A percentile compares a stretch with the other conserved stretches of the same genome.
phyloP scores from a whole-genome alignment of 495 filamentous ascomycete species.

The Clavariopsis aquatica region DNA sequence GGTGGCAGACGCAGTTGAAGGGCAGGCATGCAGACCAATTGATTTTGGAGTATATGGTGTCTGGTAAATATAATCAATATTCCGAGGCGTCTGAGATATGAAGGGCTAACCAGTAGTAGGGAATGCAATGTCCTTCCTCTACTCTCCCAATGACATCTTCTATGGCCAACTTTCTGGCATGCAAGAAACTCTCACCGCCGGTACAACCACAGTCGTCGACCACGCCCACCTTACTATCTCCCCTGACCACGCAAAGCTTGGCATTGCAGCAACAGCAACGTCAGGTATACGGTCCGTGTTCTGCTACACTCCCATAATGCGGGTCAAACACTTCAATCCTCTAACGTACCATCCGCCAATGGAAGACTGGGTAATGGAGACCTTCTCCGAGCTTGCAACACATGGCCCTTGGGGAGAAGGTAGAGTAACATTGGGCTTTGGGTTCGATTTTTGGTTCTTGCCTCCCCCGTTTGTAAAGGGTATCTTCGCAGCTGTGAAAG shows the following conservation, averaged over 20 bases:
- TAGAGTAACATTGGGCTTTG: conserved; percentile 41
- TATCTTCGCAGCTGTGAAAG: conserved; percentile 16
- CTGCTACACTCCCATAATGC: conserved; percentile 48
- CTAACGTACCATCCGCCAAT: conserved; percentile 43
- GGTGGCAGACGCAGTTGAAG: conserved; percentile 59
- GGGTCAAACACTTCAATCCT: conserved; percentile 46
- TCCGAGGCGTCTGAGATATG: neutral
- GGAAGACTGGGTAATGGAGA: conserved; percentile 48
- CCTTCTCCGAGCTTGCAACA: conserved; percentile 43
- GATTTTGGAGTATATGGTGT: conserved; percentile 49
- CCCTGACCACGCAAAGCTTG: conserved; percentile 46
- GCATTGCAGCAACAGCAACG: conserved; percentile 47
- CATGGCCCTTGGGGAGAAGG: conserved; percentile 46
- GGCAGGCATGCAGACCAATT: conserved; percentile 46
- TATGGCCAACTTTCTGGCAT: conserved; percentile 57
- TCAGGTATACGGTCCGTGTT: conserved; percentile 55
- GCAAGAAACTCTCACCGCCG: conserved; percentile 56
- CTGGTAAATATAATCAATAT: conserved; percentile 38
- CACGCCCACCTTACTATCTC: conserved; percentile 56
- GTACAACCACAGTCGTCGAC: conserved; percentile 61
- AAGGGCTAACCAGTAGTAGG: conserved; percentile 26
- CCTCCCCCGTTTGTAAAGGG: neutral
- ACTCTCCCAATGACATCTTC: conserved; percentile 54
- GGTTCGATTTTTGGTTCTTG: conserved; percentile 27
- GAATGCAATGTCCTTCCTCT: conserved; percentile 44